These are phyloP conservation scores for Pichia kudriavzevii DNA, from an alignment of 1,139 yeast genomes.

Conservation along the genomic window DNA sequence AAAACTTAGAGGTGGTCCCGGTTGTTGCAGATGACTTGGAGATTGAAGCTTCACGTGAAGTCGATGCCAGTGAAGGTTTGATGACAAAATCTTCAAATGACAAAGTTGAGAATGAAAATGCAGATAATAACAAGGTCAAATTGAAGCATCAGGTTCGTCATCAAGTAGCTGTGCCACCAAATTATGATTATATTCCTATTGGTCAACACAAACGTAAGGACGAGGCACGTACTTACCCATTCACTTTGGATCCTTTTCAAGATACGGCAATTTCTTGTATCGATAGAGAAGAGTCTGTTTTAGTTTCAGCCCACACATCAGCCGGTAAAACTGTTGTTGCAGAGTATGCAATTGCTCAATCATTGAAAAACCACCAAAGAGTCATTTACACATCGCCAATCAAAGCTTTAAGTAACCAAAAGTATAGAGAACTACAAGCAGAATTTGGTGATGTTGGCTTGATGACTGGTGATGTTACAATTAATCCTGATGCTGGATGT, in stretches of 20 bases:
- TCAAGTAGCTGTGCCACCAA: constrained; percentile 94
- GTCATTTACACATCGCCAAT: constrained; percentile 97
- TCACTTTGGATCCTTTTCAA: constrained; percentile 89
- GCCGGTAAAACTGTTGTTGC: constrained; percentile 99
- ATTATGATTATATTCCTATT: constrained; percentile 79
- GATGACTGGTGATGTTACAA: constrained; percentile 96
- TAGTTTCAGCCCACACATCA: constrained; percentile 82
- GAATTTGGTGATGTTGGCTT: constrained; percentile 86
- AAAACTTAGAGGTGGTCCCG: constrained; percentile 39
- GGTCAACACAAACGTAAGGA: constrained; percentile 68
- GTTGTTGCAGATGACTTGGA: constrained; percentile 86
- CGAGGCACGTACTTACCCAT: constrained; percentile 88
- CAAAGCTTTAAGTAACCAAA: constrained; percentile 93
- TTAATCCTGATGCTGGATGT: constrained; percentile 95
- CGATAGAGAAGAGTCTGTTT: constrained; percentile 95
- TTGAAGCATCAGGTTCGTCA: constrained; percentile 92
- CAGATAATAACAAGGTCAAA: constrained; percentile 36
- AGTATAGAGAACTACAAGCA: constrained; percentile 83
- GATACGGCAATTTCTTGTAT: constrained; percentile 94
- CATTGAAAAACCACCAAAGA: constrained; percentile 81
- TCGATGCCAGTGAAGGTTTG: constrained; percentile 70
- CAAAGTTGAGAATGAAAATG: constrained; percentile 3
- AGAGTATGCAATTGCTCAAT: constrained; percentile 96
- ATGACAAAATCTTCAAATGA: constrained; percentile 29
- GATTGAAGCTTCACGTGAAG: constrained; percentile 86